Evolutionary conservation across 2,329 filamentous ascomycete genomes (phyloP).

Genomic region (Aspergillus sp.): DNA sequence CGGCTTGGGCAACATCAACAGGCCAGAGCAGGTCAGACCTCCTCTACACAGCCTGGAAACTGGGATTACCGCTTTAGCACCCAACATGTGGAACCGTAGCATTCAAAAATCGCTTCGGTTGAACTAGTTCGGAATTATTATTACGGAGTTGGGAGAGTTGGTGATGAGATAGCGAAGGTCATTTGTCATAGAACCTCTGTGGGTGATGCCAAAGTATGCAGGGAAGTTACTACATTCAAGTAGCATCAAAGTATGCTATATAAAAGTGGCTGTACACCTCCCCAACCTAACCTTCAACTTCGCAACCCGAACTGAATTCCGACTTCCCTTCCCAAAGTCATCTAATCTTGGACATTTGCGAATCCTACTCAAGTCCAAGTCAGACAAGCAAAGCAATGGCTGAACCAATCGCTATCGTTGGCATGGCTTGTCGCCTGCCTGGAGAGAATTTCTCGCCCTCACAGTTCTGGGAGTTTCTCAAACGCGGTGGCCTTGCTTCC

Average conservation of each 20-base stretch:
- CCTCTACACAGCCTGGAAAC: not conserved
- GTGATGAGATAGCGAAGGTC: not conserved
- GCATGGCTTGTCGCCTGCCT: not conserved
- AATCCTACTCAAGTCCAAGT: not conserved
- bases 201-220: not conserved
- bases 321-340: not conserved
- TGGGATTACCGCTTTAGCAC: not conserved
- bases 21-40: not conserved
- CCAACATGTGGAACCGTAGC: not conserved
- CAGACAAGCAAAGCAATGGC: not conserved
- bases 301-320: not conserved
- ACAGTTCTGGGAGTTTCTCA: not conserved
- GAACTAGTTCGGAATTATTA: not conserved
- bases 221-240: not conserved
- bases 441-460: not conserved
- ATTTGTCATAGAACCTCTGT: not conserved
- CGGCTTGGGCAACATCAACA: no score
- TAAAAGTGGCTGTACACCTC: not conserved
- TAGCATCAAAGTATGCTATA: not conserved
- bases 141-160: not conserved
- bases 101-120: not conserved
- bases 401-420: not conserved
- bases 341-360: not conserved
- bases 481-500: not conserved
- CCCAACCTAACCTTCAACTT: not conserved